These are phyloP conservation scores for Beauveria bassiana DNA, from an alignment of 2,329 filamentous ascomycete species.

Conservation along the genomic window DNA sequence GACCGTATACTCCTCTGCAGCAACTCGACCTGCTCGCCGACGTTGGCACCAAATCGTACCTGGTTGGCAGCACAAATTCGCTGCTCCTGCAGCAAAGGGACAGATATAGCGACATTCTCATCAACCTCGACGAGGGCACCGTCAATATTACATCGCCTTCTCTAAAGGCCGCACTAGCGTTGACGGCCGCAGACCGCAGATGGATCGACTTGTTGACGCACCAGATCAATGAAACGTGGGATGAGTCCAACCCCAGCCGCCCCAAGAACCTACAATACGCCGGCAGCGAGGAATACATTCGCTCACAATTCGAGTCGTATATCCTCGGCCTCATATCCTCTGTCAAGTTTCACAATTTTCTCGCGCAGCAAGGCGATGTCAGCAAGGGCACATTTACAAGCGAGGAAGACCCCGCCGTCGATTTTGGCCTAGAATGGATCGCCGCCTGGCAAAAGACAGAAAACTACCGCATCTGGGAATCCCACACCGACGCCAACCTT, in stretches of 20 bases:
- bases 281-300: conserved; percentile 94
- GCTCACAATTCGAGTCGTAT: conserved; percentile 95
- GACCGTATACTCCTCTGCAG: conserved; percentile 92
- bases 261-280: conserved; percentile 95
- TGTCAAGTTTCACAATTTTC: conserved; percentile 78
- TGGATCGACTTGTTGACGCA: conserved; percentile 97
- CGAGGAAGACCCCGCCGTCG: conserved; percentile 76
- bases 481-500: conserved; percentile 72
- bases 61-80: conserved; percentile 95
- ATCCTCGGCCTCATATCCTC: conserved; percentile 80
- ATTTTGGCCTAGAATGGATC: conserved; percentile 80
- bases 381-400: conserved; percentile 58
- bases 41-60: conserved; percentile 90
- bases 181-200: conserved; percentile 80
- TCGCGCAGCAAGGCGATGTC: conserved; percentile 63
- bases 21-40: conserved; percentile 92
- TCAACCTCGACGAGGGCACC: conserved; percentile 86
- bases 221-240: conserved; percentile 93
- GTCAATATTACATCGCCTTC: conserved; percentile 78
- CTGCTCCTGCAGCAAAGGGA: conserved; percentile 89
- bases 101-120: conserved; percentile 89
- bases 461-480: conserved; percentile 85
- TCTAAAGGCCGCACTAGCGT: conserved; percentile 63
- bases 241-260: conserved; percentile 76
- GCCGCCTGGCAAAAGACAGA: conserved; percentile 82